A percentile compares a stretch with the other conserved stretches of the same genome.
phyloP scores from a whole-genome alignment of 495 filamentous ascomycete genomes.

The Apodospora peruviana region DNA sequence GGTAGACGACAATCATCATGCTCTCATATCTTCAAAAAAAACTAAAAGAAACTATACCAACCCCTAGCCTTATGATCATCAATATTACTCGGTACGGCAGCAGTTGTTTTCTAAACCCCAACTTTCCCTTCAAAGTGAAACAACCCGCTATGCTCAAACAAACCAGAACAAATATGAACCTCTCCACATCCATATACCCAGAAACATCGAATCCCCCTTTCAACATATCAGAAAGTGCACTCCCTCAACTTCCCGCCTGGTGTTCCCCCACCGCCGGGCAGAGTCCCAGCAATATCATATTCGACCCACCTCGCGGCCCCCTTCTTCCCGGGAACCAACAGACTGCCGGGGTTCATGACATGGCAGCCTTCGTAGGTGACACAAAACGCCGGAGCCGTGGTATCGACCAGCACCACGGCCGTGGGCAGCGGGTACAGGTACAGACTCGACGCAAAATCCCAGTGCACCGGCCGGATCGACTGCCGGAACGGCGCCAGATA shows the following conservation, averaged over 20 bases:
- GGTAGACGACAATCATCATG: too few species aligned
- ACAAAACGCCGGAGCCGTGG: slow-evolving; percentile 71
- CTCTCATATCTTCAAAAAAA: too few species aligned
- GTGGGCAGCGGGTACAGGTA: slow-evolving; percentile 86
- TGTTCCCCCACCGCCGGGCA: slow-evolving; percentile 29
- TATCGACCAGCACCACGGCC: slow-evolving; percentile 72
- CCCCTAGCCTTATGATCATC: too few species aligned
- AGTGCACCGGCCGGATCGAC: slow-evolving; percentile 69
- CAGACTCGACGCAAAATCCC: slow-evolving; percentile 72
- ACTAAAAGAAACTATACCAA: too few species aligned
- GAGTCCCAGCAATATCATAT: slow-evolving; percentile 51
- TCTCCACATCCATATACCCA: too few species aligned
- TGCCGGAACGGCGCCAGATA: slow-evolving; percentile 81
- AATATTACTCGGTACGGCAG: too few species aligned
- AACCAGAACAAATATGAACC: too few species aligned
- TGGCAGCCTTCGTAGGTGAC: slow-evolving; percentile 91
- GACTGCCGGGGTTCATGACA: slow-evolving; percentile 86
- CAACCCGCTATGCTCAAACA: too few species aligned
- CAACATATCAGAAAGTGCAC: slow-evolving; percentile 39
- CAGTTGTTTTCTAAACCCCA: too few species aligned
- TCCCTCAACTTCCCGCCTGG: slow-evolving; percentile 41
- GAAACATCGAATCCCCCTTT: too few species aligned
- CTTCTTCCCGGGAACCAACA: slow-evolving; percentile 58
- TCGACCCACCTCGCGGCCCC: slow-evolving; percentile 77
- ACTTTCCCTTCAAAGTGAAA: too few species aligned